Conservation (phyloP, 306 rosid genomes). For the Heteromeles arbutifolia region DNA sequence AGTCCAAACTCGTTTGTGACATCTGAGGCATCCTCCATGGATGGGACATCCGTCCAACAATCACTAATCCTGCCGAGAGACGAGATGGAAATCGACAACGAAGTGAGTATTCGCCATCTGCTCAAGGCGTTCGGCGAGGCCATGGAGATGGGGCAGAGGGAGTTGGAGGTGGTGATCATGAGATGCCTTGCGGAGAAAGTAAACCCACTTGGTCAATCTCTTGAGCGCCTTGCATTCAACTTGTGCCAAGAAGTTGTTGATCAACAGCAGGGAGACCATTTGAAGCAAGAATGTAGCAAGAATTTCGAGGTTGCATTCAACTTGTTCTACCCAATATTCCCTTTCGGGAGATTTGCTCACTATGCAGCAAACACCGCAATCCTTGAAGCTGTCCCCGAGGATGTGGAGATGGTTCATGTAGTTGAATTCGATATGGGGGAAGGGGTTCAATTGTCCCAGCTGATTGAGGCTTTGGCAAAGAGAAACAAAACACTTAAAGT, state of each 20-base stretch:
- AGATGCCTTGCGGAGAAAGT: constrained; percentile 41
- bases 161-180: constrained; percentile 30
- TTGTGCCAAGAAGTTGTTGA: constrained; percentile 30
- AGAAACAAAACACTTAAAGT: constrained; percentile 33
- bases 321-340: constrained; percentile 38
- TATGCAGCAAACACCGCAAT: constrained; percentile 45
- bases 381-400: constrained; percentile 37
- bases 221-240: constrained; percentile 46
- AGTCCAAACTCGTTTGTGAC: constrained; percentile 43
- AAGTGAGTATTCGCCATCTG: constrained; percentile 36
- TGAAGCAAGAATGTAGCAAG: constrained; percentile 45
- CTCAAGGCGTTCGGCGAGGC: constrained; percentile 45
- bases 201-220: constrained; percentile 37
- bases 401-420: constrained; percentile 40
- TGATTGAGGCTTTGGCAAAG: constrained; percentile 34
- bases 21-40: constrained; percentile 35
- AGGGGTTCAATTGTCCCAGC: constrained; percentile 48
- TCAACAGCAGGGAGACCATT: constrained; percentile 18
- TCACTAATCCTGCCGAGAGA: constrained; percentile 34
- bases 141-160: constrained; percentile 32
- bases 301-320: constrained; percentile 26
- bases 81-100: constrained; percentile 41
- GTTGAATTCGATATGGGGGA: constrained; percentile 46
- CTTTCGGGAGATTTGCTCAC: constrained; percentile 45
- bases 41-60: constrained; percentile 11